These are phyloP conservation scores for Hyaloraphidium curvatum DNA, from an alignment of 192 early-diverging fungal species.

Conservation along the genomic window DNA sequence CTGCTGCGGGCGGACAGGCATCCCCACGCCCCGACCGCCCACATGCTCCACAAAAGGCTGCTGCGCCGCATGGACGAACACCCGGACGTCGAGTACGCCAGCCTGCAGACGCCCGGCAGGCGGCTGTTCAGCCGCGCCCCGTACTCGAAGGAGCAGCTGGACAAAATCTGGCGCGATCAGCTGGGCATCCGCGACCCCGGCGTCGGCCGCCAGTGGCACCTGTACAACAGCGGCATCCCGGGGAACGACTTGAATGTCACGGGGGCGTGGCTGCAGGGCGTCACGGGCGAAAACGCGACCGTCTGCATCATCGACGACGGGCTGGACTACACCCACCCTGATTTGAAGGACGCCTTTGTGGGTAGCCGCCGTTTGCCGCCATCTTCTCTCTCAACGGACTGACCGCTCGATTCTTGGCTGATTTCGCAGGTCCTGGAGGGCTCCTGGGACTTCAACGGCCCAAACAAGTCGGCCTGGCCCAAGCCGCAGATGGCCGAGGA, in stretches of 20 bases:
- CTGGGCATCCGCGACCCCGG: constrained; percentile 14
- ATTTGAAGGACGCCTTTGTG: constrained; percentile 77
- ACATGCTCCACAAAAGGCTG: neutral
- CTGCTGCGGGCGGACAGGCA: constrained; percentile 31
- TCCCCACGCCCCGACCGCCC: neutral
- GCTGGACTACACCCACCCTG: constrained; percentile 64
- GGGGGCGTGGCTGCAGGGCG: constrained; percentile 70
- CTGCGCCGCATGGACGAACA: neutral
- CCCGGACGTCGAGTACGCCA: constrained; percentile 8
- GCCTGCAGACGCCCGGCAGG: constrained; percentile 6
- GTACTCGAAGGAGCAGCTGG: neutral
- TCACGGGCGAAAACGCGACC: constrained; percentile 67
- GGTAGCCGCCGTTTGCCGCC: constrained; percentile 14
- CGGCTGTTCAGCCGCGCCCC: constrained; percentile 17
- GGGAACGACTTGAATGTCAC: constrained; percentile 89
- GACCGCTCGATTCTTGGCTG: neutral
- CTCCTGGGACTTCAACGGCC: constrained; percentile 91
- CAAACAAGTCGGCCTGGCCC: constrained; percentile 31
- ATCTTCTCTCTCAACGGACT: neutral
- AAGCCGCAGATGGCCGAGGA: constrained; percentile 57
- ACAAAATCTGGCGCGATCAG: constrained; percentile 7
- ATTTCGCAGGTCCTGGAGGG: constrained; percentile 45
- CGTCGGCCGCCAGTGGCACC: constrained; percentile 21
- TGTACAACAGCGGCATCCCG: constrained; percentile 23
- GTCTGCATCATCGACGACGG: constrained; percentile 95